Base-by-base conservation (phyloP, 352 stramenopile genomes). In the Phytophthora boehmeriae region DNA sequence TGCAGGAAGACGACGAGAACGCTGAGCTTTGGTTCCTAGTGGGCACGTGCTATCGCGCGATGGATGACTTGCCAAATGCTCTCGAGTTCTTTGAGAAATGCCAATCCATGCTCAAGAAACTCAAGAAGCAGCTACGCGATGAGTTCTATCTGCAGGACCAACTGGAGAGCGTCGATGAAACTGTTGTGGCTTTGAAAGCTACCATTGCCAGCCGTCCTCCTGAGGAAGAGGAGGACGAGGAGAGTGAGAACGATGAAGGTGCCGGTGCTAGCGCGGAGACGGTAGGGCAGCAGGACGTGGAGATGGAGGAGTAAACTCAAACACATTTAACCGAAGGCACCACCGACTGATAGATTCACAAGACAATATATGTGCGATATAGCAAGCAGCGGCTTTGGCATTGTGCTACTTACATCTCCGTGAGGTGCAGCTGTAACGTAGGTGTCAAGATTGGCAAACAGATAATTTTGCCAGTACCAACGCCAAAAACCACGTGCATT, bases 1-100 rank as follows among this genome's bases (percentile, higher is more conserved):
- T 96, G 82, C 82, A 95, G 60, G 88, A 96, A 47, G 88, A 96
- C 55, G 88, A 96, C 59, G 86, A 95, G 47, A 95, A 96, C 59
- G 88, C 87, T 14, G 88, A 96, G 73, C 68, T 96, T 41, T 96
- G 88, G 88, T 95, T 96, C 63, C 77, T 96, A 19, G 81, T 96
- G 13, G 88, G 76, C 28, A 93, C 86, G 59, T 96, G 88, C 68
- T 94, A 96, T 59, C 89, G 87, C 16, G 86, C 83, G 0, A 88
- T 95, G 76, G 88, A 94, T 54, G 85, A 96, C 52, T 70, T 92
- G 36, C 39, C 69, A n/a, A 86, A 80, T 25, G 80, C 88, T 32
- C 78, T 95, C 35, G 88, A 96, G 71, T 96, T 93, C 65, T 91
- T 96, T 25, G 76, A 95, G 51, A 89, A 88, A 51, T 96, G 87